Conservation (phyloP, 169 alveolate genomes). For the Ichthyophthirius multifiliis region DNA sequence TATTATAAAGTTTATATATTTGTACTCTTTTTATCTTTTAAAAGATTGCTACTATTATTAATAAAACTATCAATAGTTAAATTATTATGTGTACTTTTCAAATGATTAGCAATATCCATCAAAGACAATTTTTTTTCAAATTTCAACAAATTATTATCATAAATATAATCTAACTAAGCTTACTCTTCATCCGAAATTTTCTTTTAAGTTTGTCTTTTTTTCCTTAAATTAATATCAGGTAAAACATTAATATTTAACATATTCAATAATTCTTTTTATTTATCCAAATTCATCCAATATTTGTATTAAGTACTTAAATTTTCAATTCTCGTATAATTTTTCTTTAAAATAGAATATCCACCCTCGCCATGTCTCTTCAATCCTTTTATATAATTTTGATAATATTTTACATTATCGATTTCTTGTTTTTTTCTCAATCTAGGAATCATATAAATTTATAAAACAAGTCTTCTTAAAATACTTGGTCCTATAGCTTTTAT, state of each 20-base stretch:
- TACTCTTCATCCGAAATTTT: background rate
- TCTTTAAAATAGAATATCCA: slow-evolving; percentile 24
- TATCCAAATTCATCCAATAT: slow-evolving; percentile 20
- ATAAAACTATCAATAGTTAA: background rate
- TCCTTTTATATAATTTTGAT: slow-evolving; percentile 15
- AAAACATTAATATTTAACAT: background rate
- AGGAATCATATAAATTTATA: slow-evolving; percentile 17
- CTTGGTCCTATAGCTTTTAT: slow-evolving; percentile 56
- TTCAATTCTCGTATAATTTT: slow-evolving; percentile 9
- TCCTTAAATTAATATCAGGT: background rate
- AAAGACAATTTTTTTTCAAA: background rate
- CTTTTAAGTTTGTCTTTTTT: background rate
- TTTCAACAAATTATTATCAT: background rate
- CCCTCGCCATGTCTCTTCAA: slow-evolving; percentile 24
- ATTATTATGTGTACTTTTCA: background rate
- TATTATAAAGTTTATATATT: no score
- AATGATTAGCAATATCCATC: background rate
- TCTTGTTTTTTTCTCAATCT: slow-evolving; percentile 23
- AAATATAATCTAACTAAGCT: background rate
- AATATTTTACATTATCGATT: slow-evolving; percentile 15
- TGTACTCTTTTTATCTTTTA: no score
- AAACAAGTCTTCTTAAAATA: slow-evolving; percentile 16
- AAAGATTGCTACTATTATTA: no score
- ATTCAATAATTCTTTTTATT: background rate
- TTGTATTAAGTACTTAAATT: background rate